phyloP scores from a whole-genome alignment of 768 basidiomycete genomes.

The Trametes elegans region DNA sequence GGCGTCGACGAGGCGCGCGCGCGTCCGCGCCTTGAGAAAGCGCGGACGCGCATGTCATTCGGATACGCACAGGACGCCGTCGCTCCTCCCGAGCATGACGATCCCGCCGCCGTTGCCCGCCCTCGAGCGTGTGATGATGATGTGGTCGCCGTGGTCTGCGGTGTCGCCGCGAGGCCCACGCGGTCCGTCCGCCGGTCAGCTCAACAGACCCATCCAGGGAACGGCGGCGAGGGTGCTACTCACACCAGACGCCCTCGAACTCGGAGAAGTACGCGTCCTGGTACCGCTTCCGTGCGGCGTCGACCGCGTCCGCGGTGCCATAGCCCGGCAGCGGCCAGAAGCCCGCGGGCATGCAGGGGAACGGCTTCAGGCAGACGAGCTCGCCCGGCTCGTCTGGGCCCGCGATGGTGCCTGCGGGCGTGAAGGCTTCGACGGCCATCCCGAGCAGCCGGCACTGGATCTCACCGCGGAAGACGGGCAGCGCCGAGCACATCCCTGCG shows the following conservation, averaged over 20 bases:
- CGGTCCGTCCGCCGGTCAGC: background rate
- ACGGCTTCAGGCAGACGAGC: slow-evolving; percentile 69
- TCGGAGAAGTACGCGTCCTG: slow-evolving; percentile 70
- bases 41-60: background rate
- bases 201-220: slow-evolving; percentile 9
- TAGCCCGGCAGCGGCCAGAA: slow-evolving; percentile 79
- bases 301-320: slow-evolving; percentile 52
- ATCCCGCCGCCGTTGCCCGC: slow-evolving; percentile 74
- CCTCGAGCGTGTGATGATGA: slow-evolving; percentile 63
- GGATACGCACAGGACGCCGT: slow-evolving; percentile 67
- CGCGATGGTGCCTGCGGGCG: slow-evolving; percentile 42
- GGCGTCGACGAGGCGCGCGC: background rate
- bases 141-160: slow-evolving; percentile 72
- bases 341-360: slow-evolving; percentile 78
- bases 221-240: slow-evolving; percentile 32
- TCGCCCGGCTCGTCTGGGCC: slow-evolving; percentile 57
- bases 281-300: slow-evolving; percentile 55
- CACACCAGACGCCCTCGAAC: slow-evolving; percentile 71
- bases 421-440: slow-evolving; percentile 69
- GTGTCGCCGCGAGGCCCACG: background rate
- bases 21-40: background rate
- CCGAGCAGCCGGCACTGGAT: slow-evolving; percentile 82
- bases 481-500: slow-evolving; percentile 71
- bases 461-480: slow-evolving; percentile 79
- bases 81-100: slow-evolving; percentile 78